These are phyloP conservation scores for Naumovozyma castellii DNA, from an alignment of 805 yeast species.

Conservation along the genomic window DNA sequence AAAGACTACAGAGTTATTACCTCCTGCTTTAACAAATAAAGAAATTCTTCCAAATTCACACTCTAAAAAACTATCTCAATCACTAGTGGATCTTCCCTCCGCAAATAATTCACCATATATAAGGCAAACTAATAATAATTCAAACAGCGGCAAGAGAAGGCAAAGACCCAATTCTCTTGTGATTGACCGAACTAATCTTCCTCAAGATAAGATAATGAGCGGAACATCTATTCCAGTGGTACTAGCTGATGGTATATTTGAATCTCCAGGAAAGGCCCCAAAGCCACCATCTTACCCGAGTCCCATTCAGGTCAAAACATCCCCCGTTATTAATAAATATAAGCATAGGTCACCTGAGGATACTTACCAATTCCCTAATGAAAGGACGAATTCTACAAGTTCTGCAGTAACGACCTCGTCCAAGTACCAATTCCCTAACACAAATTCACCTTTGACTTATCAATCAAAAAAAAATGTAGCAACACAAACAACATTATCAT, in stretches of 20 bases:
- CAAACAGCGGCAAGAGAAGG: not conserved
- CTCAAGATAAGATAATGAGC: conserved; percentile 1
- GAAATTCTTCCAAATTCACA: not conserved
- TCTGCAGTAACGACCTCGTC: not conserved
- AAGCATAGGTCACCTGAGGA: not conserved
- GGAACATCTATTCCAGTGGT: not conserved
- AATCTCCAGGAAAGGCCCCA: conserved; percentile 66
- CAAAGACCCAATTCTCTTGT: conserved; percentile 6
- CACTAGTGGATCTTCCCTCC: not conserved
- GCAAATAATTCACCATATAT: not conserved
- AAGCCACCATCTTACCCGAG: conserved; percentile 47
- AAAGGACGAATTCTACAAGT: not conserved
- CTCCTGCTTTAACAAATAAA: conserved; percentile 9
- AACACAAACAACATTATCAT: not conserved
- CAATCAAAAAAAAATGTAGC: not conserved
- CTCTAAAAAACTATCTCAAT: no score
- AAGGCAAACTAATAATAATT: not conserved
- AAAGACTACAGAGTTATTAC: conserved; percentile 30
- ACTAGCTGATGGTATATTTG: conserved; percentile 27
- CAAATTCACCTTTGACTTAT: not conserved
- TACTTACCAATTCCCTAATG: not conserved
- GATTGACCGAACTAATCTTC: not conserved
- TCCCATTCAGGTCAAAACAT: conserved; percentile 27
- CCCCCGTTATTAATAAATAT: conserved; percentile 4
- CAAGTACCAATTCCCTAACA: not conserved